phyloP scores from a whole-genome alignment of 352 stramenopile species.

The Globisporangium splendens region DNA sequence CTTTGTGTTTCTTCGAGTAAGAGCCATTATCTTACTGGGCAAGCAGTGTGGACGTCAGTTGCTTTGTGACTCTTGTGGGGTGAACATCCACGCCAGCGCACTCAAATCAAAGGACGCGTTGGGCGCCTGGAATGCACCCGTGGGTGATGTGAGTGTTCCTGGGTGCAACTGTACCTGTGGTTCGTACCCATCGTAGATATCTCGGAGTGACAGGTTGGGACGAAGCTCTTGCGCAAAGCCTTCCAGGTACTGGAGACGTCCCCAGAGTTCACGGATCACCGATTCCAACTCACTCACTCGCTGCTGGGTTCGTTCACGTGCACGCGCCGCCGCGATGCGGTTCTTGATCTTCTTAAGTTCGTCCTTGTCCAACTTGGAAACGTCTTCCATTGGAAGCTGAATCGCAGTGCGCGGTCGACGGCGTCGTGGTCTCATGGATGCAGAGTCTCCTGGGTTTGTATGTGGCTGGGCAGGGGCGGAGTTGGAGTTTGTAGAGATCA shows the following conservation, averaged over 20 bases:
- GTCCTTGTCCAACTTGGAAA: slow-evolving; percentile 33
- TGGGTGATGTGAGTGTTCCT: slow-evolving; percentile 9
- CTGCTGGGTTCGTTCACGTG: slow-evolving; percentile 49
- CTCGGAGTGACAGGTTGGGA: slow-evolving; percentile 27
- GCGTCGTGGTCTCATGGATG: slow-evolving; percentile 14
- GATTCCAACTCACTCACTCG: slow-evolving; percentile 46
- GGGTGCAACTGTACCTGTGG: slow-evolving; percentile 26
- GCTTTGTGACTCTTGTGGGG: slow-evolving; percentile 1
- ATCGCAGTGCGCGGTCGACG: slow-evolving; percentile 49
- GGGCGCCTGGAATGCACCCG: slow-evolving; percentile 10
- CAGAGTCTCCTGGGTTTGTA: background rate
- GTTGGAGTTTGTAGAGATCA: too few relatives aligned
- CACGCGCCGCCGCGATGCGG: slow-evolving; percentile 55
- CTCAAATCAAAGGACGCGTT: slow-evolving; percentile 16
- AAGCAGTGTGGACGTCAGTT: background rate
- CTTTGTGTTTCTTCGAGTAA: too few relatives aligned
- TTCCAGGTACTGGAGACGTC: slow-evolving; percentile 57
- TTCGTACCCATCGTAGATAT: slow-evolving; percentile 44
- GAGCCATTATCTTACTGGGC: too few relatives aligned
- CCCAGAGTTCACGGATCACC: slow-evolving; percentile 50
- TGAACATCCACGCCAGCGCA: slow-evolving; percentile 16
- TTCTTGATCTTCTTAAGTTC: slow-evolving; percentile 73
- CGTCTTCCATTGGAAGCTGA: slow-evolving; percentile 32
- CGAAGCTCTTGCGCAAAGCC: slow-evolving; percentile 32
- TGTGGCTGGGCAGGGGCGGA: background rate